A percentile compares a stretch with the other conserved stretches of the same genome.
These are phyloP conservation scores for Amesomyces nigricolor DNA, from an alignment of 2,329 filamentous ascomycete species.

Conservation along the genomic window DNA sequence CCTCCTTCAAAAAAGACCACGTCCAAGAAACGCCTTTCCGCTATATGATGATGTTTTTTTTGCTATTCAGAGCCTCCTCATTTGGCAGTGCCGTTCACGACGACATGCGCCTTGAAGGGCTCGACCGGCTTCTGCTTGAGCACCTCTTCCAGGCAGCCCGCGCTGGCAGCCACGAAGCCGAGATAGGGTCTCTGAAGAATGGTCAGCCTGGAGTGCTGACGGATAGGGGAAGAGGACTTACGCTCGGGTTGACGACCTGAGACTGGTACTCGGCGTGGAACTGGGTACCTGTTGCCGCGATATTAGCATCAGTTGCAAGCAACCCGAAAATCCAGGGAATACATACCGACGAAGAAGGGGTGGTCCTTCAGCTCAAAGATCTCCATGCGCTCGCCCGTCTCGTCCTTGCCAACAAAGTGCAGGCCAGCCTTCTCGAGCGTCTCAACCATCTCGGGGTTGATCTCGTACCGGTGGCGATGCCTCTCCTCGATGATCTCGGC, in stretches of 20 bases:
- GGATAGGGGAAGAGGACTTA: conserved; percentile 64
- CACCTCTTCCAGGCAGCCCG: conserved; percentile 55
- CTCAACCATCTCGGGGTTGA: conserved; percentile 66
- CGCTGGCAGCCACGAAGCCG: conserved; percentile 75
- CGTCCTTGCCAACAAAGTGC: conserved; percentile 69
- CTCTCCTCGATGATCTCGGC: conserved; percentile 53
- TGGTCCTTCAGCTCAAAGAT: conserved; percentile 71
- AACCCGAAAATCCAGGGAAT: not conserved
- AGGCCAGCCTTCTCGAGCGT: conserved; percentile 58
- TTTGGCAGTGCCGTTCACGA: conserved; percentile 12
- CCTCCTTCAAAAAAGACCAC: not conserved
- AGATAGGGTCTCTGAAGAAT: conserved; percentile 57
- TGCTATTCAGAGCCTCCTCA: not conserved
- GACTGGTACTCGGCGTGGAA: conserved; percentile 75
- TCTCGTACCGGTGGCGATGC: conserved; percentile 75
- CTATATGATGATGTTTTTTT: not conserved
- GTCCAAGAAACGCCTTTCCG: not conserved
- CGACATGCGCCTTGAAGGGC: conserved; percentile 17
- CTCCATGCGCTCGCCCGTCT: conserved; percentile 69
- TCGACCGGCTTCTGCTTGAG: conserved; percentile 26
- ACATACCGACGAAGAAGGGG: conserved; percentile 59
- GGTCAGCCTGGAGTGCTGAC: not conserved
- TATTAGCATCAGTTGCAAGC: not conserved
- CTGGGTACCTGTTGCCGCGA: conserved; percentile 52
- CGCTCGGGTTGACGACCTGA: conserved; percentile 41